Conservation (phyloP, 2,329 filamentous ascomycete genomes). For the Fusarium tricinctum region DNA sequence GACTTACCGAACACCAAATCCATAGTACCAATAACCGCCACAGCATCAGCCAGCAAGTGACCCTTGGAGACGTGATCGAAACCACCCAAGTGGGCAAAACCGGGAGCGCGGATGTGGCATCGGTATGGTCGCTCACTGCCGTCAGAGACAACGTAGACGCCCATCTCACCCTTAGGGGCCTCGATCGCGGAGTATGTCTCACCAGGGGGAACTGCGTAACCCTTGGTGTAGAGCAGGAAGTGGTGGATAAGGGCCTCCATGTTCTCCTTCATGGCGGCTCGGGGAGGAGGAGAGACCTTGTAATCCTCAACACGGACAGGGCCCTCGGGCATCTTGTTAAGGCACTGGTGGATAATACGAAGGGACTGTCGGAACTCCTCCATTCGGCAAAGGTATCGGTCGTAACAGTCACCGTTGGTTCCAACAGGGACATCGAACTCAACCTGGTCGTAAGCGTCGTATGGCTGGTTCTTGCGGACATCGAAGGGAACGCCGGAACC, state of each 20-base stretch:
- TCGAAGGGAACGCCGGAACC: constrained; percentile 97
- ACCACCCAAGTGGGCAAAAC: constrained; percentile 93
- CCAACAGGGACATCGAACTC: constrained; percentile 99
- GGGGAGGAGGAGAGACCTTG: constrained; percentile 96
- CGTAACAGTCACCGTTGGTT: constrained; percentile 98
- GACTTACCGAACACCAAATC: constrained; percentile 87
- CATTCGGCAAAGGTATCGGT: constrained; percentile 99
- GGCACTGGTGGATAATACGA: constrained; percentile 97
- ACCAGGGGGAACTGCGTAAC: constrained; percentile 94
- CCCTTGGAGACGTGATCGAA: constrained; percentile 95
- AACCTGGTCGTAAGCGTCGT: constrained; percentile 97
- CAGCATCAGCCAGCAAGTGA: constrained; percentile 94
- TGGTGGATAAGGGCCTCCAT: constrained; percentile 99
- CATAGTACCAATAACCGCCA: constrained; percentile 94
- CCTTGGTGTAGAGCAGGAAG: constrained; percentile 98
- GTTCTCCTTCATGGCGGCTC: constrained; percentile 99
- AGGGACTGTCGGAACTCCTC: constrained; percentile 99
- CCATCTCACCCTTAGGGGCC: constrained; percentile 99
- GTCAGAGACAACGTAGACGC: constrained; percentile 95
- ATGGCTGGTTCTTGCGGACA: constrained; percentile 95
- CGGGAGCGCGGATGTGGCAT: constrained; percentile 96
- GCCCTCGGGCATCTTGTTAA: constrained; percentile 98
- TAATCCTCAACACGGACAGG: constrained; percentile 98
- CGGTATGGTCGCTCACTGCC: constrained; percentile 96
- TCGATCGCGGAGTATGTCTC: constrained; percentile 99